Evolutionary conservation across 2,329 filamentous ascomycete genomes (phyloP).

Genomic region (Aspergillus sp.): DNA sequence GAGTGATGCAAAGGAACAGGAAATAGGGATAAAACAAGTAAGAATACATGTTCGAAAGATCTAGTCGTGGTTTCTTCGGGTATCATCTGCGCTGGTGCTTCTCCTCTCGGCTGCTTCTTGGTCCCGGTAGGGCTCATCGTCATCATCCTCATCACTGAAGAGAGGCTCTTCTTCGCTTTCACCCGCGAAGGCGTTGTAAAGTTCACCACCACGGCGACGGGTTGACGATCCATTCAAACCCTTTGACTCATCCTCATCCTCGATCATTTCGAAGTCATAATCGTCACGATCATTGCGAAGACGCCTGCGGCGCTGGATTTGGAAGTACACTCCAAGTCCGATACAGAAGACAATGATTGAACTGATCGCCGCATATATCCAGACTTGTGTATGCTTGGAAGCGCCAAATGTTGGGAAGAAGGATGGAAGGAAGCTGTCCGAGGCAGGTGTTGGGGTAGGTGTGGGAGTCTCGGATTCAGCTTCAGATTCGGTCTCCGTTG

Average conservation of each 20-base stretch:
- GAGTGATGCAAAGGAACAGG: not conserved
- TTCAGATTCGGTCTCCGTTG: conserved; percentile 25
- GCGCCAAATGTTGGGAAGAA: conserved; percentile 89
- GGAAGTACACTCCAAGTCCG: conserved; percentile 79
- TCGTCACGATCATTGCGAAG: conserved; percentile 74
- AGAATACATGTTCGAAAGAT: not conserved
- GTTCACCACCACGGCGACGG: conserved; percentile 71
- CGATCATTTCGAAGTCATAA: conserved; percentile 93
- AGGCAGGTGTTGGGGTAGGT: conserved; percentile 37
- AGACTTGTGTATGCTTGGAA: conserved; percentile 81
- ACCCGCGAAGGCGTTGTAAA: conserved; percentile 97
- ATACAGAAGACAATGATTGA: conserved; percentile 82
- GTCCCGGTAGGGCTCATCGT: conserved; percentile 38
- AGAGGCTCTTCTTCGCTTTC: conserved; percentile 74
- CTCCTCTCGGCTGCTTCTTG: conserved; percentile 22
- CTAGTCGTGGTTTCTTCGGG: conserved; percentile 12
- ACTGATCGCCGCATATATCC: conserved; percentile 87
- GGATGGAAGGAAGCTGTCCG: conserved; percentile 68
- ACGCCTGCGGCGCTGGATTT: conserved; percentile 73
- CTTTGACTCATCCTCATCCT: conserved; percentile 67
- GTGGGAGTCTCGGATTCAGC: conserved; percentile 28
- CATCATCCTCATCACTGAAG: conserved; percentile 47
- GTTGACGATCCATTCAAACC: conserved; percentile 50
- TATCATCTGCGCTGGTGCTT: conserved; percentile 15
- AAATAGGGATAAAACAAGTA: conserved; percentile 10